phyloP scores from a whole-genome alignment of 2,329 filamentous ascomycete species.

The Lojkania enalia region DNA sequence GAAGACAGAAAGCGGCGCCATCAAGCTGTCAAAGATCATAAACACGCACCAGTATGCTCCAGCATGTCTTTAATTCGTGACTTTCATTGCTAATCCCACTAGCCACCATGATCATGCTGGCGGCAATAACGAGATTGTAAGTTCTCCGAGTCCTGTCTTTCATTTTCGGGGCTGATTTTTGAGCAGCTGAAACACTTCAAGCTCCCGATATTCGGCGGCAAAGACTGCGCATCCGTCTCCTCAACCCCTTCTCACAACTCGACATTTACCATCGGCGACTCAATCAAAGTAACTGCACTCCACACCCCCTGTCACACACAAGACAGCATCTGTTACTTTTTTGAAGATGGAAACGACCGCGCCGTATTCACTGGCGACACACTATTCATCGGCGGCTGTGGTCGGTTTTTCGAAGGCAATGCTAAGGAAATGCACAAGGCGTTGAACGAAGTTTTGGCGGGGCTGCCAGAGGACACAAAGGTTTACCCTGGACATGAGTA shows the following conservation, averaged over 20 bases:
- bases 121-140: slow-evolving; percentile 80
- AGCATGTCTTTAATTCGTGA: neutral
- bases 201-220: slow-evolving; percentile 82
- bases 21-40: slow-evolving; percentile 85
- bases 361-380: slow-evolving; percentile 97
- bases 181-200: slow-evolving; percentile 62
- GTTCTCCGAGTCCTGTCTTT: slow-evolving; percentile 1
- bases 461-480: slow-evolving; percentile 84
- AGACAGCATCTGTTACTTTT: slow-evolving; percentile 94
- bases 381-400: slow-evolving; percentile 92
- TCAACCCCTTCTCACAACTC: slow-evolving; percentile 74
- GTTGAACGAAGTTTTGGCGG: slow-evolving; percentile 79
- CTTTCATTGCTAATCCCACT: slow-evolving; percentile 11
- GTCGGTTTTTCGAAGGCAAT: slow-evolving; percentile 92
- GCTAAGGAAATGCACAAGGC: slow-evolving; percentile 86
- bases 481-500: slow-evolving; percentile 98
- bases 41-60: slow-evolving; percentile 90
- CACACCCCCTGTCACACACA: slow-evolving; percentile 98
- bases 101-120: slow-evolving; percentile 95
- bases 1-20: slow-evolving; percentile 68
- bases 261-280: slow-evolving; percentile 77
- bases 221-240: slow-evolving; percentile 79
- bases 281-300: slow-evolving; percentile 81
- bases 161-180: neutral
- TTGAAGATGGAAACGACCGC: slow-evolving; percentile 76